Percentiles rank a stretch among this genome's conserved stretches.
Evolutionary conservation across 495 filamentous ascomycete genomes (phyloP).

Genomic region (Penicillium paradoxum): DNA sequence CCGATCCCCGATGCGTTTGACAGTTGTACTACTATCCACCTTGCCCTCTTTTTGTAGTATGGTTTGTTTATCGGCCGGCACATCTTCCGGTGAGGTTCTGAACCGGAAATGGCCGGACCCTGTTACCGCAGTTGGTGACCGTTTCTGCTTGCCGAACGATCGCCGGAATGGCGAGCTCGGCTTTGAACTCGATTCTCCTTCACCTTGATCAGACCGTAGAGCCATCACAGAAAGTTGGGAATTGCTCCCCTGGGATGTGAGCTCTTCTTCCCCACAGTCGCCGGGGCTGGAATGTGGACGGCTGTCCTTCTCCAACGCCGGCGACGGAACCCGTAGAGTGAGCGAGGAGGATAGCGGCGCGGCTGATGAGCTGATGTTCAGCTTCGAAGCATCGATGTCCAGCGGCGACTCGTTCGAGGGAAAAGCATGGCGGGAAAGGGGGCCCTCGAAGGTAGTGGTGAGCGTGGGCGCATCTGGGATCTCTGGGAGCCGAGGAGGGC

Average conservation of each 20-base stretch:
- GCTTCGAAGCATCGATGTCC: constrained; percentile 25
- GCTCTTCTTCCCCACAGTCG: constrained; percentile 23
- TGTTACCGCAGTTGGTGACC: constrained; percentile 25
- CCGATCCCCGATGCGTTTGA: constrained; percentile 30
- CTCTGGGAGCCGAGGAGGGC: constrained; percentile 32
- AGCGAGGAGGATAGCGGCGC: constrained; percentile 31
- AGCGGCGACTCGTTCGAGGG: constrained; percentile 19
- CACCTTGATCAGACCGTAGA: constrained; percentile 24
- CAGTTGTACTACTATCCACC: constrained; percentile 13
- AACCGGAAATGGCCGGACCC: constrained; percentile 31
- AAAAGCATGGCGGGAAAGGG: constrained; percentile 13
- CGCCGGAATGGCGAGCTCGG: constrained; percentile 36
- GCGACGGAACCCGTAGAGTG: constrained; percentile 26
- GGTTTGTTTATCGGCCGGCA: constrained; percentile 24
- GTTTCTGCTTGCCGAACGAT: constrained; percentile 35
- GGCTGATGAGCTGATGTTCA: constrained; percentile 18
- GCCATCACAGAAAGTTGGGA: constrained; percentile 24
- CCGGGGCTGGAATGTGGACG: constrained; percentile 36
- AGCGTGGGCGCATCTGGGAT: constrained; percentile 29
- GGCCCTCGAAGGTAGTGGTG: constrained; percentile 19
- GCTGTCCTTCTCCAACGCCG: constrained; percentile 23
- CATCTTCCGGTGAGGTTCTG: constrained; percentile 33
- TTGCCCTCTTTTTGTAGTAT: constrained; percentile 26
- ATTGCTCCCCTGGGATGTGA: constrained; percentile 26
- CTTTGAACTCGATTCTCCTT: constrained; percentile 29